Evolutionary conservation across 2,329 filamentous ascomycete species (phyloP).

Genomic region (Didymosphaeria variabile): DNA sequence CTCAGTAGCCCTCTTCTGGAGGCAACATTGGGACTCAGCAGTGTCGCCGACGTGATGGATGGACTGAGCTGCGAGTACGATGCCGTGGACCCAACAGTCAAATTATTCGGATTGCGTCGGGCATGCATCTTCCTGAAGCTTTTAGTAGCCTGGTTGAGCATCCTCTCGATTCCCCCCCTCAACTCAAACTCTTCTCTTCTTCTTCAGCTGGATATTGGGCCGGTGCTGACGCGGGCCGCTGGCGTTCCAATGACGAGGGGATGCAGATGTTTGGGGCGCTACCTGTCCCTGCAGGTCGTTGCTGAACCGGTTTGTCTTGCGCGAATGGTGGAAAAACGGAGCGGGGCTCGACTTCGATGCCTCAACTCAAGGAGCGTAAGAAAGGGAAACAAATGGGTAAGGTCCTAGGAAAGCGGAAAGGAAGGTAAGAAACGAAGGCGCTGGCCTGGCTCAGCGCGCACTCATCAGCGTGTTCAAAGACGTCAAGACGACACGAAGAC

Average conservation of each 20-base stretch:
- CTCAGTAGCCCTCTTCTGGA: constrained; percentile 67
- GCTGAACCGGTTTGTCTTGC: not conserved
- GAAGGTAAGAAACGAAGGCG: constrained; percentile 5
- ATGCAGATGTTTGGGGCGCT: constrained; percentile 17
- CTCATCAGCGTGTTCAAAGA: constrained; percentile 27
- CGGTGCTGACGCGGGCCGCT: constrained; percentile 22
- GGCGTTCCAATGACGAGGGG: constrained; percentile 8
- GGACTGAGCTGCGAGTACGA: constrained; percentile 47
- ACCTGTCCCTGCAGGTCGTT: constrained; percentile 40
- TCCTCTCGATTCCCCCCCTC: constrained; percentile 19
- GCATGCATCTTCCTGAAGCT: constrained; percentile 55
- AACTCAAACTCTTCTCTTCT: constrained; percentile 14
- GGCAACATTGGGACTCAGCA: constrained; percentile 46
- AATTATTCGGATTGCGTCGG: constrained; percentile 55
- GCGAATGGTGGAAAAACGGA: constrained; percentile 22
- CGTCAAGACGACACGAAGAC: constrained; percentile 16
- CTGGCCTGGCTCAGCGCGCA: constrained; percentile 3
- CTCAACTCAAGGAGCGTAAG: constrained; percentile 26
- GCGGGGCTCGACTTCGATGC: constrained; percentile 25
- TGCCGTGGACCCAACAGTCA: constrained; percentile 55
- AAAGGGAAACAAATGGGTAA: constrained; percentile 17
- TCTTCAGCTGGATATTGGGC: constrained; percentile 19
- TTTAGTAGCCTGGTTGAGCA: constrained; percentile 48
- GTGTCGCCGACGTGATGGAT: constrained; percentile 47
- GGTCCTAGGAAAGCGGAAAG: not conserved